Base-by-base conservation (phyloP, 1,139 yeast genomes). In the Geotrichum europaeum region DNA sequence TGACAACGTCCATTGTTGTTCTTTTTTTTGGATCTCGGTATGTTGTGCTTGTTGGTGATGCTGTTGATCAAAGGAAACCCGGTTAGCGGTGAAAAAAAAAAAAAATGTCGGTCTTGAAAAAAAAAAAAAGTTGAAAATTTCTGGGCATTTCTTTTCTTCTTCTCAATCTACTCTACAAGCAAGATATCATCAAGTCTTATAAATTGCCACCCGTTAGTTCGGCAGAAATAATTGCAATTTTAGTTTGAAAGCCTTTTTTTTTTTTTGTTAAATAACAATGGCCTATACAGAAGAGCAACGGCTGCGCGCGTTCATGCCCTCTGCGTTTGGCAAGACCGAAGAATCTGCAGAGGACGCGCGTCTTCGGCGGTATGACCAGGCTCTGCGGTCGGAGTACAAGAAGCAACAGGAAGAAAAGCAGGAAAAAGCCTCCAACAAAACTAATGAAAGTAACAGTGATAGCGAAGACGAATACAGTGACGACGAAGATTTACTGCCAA, bases 1-100 rank as follows among this genome's bases (percentile, higher is more conserved):
- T 74, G 34, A 76, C 79, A 30, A 68, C 68, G 47, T 76, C 79
- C 77, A 77, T 76, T 49, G 49, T 55, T 50, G 47, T 36, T 30
- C 10, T 40, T 5, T 40, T 36, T 36, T n/a, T n/a, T n/a, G n/a
- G n/a, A 36, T 36, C 15, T 36, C 12, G 6, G 43, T 36, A n/a
- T 28, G 18, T 49, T n/a, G n/a, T 28, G 32, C 24, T n/a, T 20
- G n/a, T 28, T 49, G 15, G 15, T 49, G n/a, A 4, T 49, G n/a
- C 24, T n/a, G 10, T n/a, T 24, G 2, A 10, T 30, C 20, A 47
- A 24, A 20, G 18, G 15, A 18, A 45, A 10, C 15, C 51, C 15
- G 32, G 28, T 49, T 49, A 32, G 36, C 13, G 20, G n/a, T 51
- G 22, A 18, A 24, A n/a, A 32, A 36, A 36, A 28, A 34, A 43